phyloP scores from a whole-genome alignment of 148 eudicot genomes.

The Camellia granthamiana region DNA sequence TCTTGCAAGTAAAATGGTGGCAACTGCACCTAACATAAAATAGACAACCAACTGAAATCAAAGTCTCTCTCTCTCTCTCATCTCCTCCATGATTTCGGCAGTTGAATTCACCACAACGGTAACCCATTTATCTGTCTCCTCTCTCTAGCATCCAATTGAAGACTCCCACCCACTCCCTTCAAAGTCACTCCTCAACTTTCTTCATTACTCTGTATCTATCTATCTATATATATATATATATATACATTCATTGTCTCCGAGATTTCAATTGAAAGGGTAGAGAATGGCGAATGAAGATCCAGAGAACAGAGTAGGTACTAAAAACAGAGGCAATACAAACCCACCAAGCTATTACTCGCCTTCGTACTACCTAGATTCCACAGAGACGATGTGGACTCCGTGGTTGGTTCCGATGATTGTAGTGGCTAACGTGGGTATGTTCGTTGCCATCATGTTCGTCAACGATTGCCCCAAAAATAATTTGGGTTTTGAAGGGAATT shows the following conservation, averaged over 20 bases:
- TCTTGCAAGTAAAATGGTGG: too few relatives aligned
- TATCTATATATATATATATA: neutral
- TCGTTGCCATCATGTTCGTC: conserved; percentile 63
- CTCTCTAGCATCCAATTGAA: neutral
- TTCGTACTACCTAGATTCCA: conserved; percentile 27
- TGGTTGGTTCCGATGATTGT: conserved; percentile 93
- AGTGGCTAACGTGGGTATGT: conserved; percentile 68
- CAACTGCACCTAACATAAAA: conserved; percentile 14
- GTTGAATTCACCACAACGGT: neutral
- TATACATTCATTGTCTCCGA: neutral
- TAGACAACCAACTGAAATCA: conserved; percentile 2
- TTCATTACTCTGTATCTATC: neutral
- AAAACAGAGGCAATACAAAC: conserved; percentile 17
- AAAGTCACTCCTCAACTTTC: conserved; percentile 20
- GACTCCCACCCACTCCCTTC: conserved; percentile 19
- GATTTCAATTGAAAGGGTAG: neutral
- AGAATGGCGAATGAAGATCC: conserved; percentile 49
- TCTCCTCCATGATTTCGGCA: neutral
- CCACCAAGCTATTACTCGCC: conserved; percentile 11
- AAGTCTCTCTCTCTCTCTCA: neutral
- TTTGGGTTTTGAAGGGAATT: conserved; percentile 27
- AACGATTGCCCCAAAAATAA: conserved; percentile 79
- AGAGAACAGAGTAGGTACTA: conserved; percentile 43
- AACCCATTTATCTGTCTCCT: conserved; percentile 1
- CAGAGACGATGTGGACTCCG: conserved; percentile 72